Evolutionary conservation across 1,284 basidiomycete genomes (phyloP).

Genomic region (Lentinus polychrous): DNA sequence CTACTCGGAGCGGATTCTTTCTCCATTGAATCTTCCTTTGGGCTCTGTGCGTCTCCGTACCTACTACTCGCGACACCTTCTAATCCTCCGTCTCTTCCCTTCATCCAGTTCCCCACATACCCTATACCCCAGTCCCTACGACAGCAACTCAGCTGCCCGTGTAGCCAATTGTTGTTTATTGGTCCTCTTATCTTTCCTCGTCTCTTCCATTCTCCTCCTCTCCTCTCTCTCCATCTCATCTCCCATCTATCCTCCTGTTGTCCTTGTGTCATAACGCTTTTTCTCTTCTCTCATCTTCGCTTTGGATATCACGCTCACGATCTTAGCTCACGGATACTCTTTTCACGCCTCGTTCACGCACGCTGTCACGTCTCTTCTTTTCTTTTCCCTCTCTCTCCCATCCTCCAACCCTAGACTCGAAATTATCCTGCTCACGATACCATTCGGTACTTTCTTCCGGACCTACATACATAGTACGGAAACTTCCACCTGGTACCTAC

Average conservation of each 20-base stretch:
- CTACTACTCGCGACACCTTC: conserved; percentile 4
- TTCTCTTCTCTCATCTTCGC: not conserved
- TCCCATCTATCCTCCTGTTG: not conserved
- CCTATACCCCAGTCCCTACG: conserved; percentile 3
- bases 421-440: not conserved
- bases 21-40: not conserved
- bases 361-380: not conserved
- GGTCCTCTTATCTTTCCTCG: not conserved
- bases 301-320: not conserved
- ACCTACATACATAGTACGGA: conserved; percentile 2
- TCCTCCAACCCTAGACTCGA: not conserved
- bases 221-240: conserved; percentile 1
- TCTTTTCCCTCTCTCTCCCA: too few relatives aligned
- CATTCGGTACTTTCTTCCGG: not conserved
- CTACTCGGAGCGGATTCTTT: not conserved
- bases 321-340: conserved; percentile 3
- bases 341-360: conserved; percentile 3
- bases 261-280: not conserved
- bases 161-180: conserved; percentile 6
- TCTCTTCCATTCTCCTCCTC: not conserved
- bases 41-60: conserved; percentile 2
- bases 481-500: not conserved
- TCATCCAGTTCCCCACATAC: conserved; percentile 1
- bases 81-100: conserved; percentile 1
- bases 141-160: not conserved